These are phyloP conservation scores for Aureobasidium pullulans DNA, from an alignment of 2,329 filamentous ascomycete genomes.

Conservation along the genomic window DNA sequence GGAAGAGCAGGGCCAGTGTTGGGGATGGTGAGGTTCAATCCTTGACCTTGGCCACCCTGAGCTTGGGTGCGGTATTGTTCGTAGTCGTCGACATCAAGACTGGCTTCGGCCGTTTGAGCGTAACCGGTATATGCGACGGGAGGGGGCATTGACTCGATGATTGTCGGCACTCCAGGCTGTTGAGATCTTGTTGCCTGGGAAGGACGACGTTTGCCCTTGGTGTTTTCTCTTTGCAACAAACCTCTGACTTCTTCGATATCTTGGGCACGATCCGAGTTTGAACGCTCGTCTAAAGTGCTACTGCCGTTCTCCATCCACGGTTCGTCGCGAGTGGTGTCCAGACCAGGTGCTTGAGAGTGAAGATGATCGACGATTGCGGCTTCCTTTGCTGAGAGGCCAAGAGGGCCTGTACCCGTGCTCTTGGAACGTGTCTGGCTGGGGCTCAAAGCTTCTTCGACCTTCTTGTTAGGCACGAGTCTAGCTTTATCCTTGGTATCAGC, in stretches of 20 bases:
- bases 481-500: conserved; percentile 43
- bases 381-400: conserved; percentile 26
- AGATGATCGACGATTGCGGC: conserved; percentile 37
- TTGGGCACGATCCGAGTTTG: conserved; percentile 32
- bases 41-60: neutral
- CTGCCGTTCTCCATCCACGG: conserved; percentile 35
- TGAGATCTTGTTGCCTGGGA: conserved; percentile 12
- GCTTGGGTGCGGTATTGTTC: conserved; percentile 11
- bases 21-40: conserved; percentile 6
- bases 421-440: conserved; percentile 15
- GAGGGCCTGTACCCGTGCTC: conserved; percentile 27
- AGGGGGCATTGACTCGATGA: conserved; percentile 10
- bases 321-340: conserved; percentile 38
- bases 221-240: conserved; percentile 37
- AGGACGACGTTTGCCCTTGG: conserved; percentile 35
- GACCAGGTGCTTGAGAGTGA: conserved; percentile 35
- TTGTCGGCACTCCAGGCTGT: conserved; percentile 14
- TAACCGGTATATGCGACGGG: conserved; percentile 8
- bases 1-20: conserved; percentile 7
- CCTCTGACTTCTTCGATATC: conserved; percentile 35
- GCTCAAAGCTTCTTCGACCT: conserved; percentile 15
- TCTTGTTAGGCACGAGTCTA: conserved; percentile 53
- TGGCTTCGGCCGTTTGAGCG: conserved; percentile 6
- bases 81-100: conserved; percentile 10
- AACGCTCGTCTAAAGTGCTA: conserved; percentile 30